Conservation (phyloP, 768 basidiomycete genomes). For the Auricularia heimuer region DNA sequence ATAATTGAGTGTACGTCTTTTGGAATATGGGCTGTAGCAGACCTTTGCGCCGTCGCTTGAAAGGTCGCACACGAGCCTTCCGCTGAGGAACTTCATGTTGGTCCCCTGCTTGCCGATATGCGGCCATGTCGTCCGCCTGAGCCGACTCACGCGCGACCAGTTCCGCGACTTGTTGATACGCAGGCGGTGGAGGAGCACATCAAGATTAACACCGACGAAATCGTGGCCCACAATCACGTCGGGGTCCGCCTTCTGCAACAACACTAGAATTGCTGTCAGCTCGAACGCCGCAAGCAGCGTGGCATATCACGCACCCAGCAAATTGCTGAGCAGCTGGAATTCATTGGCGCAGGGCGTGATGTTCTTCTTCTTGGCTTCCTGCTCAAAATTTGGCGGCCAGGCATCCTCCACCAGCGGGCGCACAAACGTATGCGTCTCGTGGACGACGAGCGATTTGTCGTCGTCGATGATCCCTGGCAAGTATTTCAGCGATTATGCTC, state of each 20-base stretch:
- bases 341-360: conserved; percentile 65
- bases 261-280: conserved; percentile 31
- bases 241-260: conserved; percentile 79
- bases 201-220: conserved; percentile 81
- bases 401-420: conserved; percentile 62
- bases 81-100: conserved; percentile 74
- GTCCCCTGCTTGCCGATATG: conserved; percentile 70
- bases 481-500: background rate
- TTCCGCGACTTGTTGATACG: conserved; percentile 83
- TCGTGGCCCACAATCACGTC: conserved; percentile 94
- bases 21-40: conserved; percentile 10
- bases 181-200: conserved; percentile 86
- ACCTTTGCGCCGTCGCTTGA: conserved; percentile 93
- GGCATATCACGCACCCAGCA: conserved; percentile 45
- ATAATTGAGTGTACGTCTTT: background rate
- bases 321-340: conserved; percentile 69
- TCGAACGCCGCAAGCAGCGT: background rate
- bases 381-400: conserved; percentile 80
- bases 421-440: conserved; percentile 77
- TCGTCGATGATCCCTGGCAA: conserved; percentile 77
- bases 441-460: conserved; percentile 76
- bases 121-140: conserved; percentile 78
- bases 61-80: conserved; percentile 84
- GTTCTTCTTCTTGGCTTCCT: conserved; percentile 46
- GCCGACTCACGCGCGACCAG: conserved; percentile 89